Conservation (phyloP, 108 stramenopile genomes). For the Nannochloropsis salina region DNA sequence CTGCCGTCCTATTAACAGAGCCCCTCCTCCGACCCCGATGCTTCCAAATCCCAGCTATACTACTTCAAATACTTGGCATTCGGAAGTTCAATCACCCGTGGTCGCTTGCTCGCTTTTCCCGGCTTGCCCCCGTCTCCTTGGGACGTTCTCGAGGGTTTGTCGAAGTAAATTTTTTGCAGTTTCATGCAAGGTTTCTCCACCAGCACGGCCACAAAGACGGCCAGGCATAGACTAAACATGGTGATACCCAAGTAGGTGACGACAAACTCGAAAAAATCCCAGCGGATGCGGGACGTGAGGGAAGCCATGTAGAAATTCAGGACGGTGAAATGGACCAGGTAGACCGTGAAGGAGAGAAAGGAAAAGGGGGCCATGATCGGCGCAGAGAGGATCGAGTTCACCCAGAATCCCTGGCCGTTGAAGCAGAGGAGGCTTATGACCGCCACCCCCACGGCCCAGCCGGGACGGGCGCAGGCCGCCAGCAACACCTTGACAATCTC, state of each 20-base stretch:
- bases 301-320: constrained; percentile 13
- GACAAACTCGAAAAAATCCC: constrained; percentile 18
- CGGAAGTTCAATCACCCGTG: not conserved
- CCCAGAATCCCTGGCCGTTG: constrained; percentile 10
- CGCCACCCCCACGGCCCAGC: not conserved
- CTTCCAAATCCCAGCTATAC: not conserved
- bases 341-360: constrained; percentile 6
- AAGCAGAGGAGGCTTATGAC: not conserved
- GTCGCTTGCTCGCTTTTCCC: not conserved
- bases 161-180: not conserved
- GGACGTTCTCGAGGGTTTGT: not conserved
- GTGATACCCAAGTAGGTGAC: not conserved
- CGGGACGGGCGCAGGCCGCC: not conserved
- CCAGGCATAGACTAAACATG: not conserved
- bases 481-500: not conserved
- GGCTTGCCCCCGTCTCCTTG: too few relatives aligned
- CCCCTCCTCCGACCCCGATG: not conserved
- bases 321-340: not conserved
- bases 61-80: not conserved
- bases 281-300: not conserved
- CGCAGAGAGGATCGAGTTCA: not conserved
- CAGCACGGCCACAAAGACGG: not conserved
- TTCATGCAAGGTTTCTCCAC: not conserved
- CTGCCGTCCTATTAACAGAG: too few relatives aligned
- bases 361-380: not conserved